Conservation (phyloP, 768 basidiomycete species). For the Tubosaeta sp. region DNA sequence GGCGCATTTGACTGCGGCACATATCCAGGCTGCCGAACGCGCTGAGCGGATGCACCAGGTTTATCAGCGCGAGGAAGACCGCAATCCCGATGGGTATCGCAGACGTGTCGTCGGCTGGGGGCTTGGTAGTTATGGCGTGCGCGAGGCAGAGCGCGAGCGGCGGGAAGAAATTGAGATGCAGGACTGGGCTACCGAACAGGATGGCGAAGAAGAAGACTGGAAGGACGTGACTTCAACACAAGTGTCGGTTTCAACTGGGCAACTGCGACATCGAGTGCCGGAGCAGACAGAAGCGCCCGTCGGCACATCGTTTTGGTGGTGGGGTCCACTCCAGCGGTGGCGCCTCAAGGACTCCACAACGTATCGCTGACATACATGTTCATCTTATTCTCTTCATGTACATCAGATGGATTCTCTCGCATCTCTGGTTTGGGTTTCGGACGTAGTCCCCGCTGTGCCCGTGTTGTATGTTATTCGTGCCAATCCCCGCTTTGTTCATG, state of each 20-base stretch:
- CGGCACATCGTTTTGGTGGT: slow-evolving; percentile 64
- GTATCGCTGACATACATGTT: slow-evolving; percentile 40
- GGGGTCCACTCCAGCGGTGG: slow-evolving; percentile 74
- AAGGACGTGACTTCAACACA: slow-evolving; percentile 4
- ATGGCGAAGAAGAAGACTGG: slow-evolving; percentile 18
- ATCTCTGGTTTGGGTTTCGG: background rate
- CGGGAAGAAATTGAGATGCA: slow-evolving; percentile 13
- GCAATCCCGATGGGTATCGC: slow-evolving; percentile 21
- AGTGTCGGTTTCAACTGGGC: background rate
- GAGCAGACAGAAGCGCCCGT: slow-evolving; percentile 3
- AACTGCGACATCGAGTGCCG: slow-evolving; percentile 10
- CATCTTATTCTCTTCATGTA: too few relatives aligned
- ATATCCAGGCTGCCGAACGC: slow-evolving; percentile 66
- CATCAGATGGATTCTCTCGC: background rate
- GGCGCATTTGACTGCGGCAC: slow-evolving; percentile 68
- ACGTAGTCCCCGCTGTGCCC: too few relatives aligned
- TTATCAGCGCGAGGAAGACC: slow-evolving; percentile 37
- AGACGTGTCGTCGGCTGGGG: slow-evolving; percentile 57
- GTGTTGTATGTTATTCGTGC: too few relatives aligned
- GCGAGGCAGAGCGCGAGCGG: slow-evolving; percentile 31
- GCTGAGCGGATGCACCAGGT: slow-evolving; percentile 63
- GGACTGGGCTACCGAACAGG: background rate
- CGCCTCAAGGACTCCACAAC: slow-evolving; percentile 72
- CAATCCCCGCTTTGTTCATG: too few relatives aligned
- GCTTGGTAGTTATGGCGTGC: slow-evolving; percentile 62